Evolutionary conservation across 23 red algal genomes (phyloP), one percentile per base, ranked within the genome.

Genomic region (Gracilaria vermiculophylla): DNA sequence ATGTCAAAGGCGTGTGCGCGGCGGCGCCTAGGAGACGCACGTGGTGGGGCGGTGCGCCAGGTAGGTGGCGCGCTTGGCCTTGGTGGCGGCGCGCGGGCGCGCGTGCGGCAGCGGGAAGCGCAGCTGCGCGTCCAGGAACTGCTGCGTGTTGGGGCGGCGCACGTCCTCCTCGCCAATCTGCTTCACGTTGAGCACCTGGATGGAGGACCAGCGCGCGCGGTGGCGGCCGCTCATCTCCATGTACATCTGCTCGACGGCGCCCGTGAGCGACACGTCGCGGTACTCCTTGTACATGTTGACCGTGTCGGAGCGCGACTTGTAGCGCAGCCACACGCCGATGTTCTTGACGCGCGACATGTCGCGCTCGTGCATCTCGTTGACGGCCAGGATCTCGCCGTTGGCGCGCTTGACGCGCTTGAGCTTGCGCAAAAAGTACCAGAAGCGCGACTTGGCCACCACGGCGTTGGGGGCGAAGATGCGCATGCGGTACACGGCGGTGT

Each of bases 241-340:
- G 65, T 99, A 99, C 79, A 99, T 96, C 78, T 92, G 84, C 83
- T 99, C 97, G 10, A 99, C 97, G 24, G 97, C 97, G 17, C 78
- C 88, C 2, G 92, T 86, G 2, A 94, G 34, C n/a, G 92, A 87
- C 51, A 92, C 89, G 49, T 94, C 93, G 23, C 97, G 90, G 28
- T 81, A 94, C 78, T 99, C 97, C 69, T 94, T 99, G 85, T 89
- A 92, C 97, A 99, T 99, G 90, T 99, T 99, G 69, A 99, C 91
- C 9, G 92, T 94, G 49, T 94, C 97, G 20, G 97, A 95, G 29
- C 97, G 91, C 62, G 92, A 95, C 89, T 95, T 94, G 92, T 99
- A 99, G 20, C 94, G 88, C 86, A 99, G 56, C 97, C 97, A 99
- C 21, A 99, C 77, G 21, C 87, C 92, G 55, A 84, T 94, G 69